A percentile compares a stretch with the other conserved stretches of the same genome.
Conservation (phyloP, 352 stramenopile species). For the Pythium biforme region DNA sequence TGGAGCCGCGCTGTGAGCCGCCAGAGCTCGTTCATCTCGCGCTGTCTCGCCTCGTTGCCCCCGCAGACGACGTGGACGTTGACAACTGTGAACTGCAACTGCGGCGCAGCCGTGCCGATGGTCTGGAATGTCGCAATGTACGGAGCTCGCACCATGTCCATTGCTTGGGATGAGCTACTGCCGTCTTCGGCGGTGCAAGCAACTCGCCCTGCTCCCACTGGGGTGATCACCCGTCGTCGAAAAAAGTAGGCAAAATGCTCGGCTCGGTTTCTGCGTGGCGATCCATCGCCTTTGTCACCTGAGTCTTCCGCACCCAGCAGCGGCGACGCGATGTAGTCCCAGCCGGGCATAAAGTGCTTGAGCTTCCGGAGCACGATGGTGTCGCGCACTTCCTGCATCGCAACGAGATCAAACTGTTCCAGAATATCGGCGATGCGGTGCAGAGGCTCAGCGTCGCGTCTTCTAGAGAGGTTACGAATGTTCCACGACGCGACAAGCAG, state of each 20-base stretch:
- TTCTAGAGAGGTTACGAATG: slow-evolving; percentile 65
- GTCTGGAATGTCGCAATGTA: slow-evolving; percentile 48
- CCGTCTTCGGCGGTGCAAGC: neutral
- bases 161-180: slow-evolving; percentile 14
- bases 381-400: slow-evolving; percentile 66
- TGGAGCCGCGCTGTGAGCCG: neutral
- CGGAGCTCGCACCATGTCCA: slow-evolving; percentile 24
- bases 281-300: neutral
- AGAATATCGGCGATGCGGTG: slow-evolving; percentile 50
- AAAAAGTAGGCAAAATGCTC: slow-evolving; percentile 66
- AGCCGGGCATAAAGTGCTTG: slow-evolving; percentile 53
- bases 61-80: slow-evolving; percentile 35
- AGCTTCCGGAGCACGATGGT: slow-evolving; percentile 57
- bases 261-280: slow-evolving; percentile 27
- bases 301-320: slow-evolving; percentile 30
- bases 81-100: slow-evolving; percentile 37
- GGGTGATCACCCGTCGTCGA: slow-evolving; percentile 29
- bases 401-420: slow-evolving; percentile 64
- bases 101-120: slow-evolving; percentile 4
- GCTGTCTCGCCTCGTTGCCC: slow-evolving; percentile 6
- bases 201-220: neutral
- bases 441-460: slow-evolving; percentile 37
- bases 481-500: slow-evolving; percentile 71
- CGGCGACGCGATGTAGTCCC: slow-evolving; percentile 54
- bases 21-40: slow-evolving; percentile 18